Percentiles rank a stretch among this genome's conserved stretches.
Conservation (phyloP, 2,329 filamentous ascomycete species). For the Epicoccum sorghinum region DNA sequence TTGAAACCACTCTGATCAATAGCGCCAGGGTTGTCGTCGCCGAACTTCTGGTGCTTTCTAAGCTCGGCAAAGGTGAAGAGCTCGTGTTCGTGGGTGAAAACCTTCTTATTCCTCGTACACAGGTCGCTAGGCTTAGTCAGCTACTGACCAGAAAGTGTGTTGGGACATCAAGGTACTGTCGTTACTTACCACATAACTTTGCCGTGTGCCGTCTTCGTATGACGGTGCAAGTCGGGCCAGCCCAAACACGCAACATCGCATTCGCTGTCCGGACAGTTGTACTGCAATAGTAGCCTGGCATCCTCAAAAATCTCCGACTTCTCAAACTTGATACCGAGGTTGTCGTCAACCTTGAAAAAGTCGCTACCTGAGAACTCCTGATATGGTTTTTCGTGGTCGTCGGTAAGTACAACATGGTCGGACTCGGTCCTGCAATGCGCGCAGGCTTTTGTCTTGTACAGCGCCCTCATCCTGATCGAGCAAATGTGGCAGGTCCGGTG, state of each 20-base stretch:
- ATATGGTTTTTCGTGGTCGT: constrained; percentile 79
- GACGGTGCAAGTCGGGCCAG: constrained; percentile 78
- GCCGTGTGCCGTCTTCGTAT: constrained; percentile 81
- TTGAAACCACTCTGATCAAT: constrained; percentile 94
- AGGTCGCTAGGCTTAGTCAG: constrained; percentile 65
- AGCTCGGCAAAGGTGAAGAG: constrained; percentile 83
- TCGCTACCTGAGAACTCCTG: constrained; percentile 79
- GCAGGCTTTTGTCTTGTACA: constrained; percentile 96
- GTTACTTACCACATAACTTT: constrained; percentile 77
- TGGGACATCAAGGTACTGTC: constrained; percentile 8
- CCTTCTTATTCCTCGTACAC: constrained; percentile 93
- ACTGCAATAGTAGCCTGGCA: constrained; percentile 83
- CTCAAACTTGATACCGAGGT: constrained; percentile 90
- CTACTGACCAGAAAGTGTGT: not conserved
- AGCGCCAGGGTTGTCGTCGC: constrained; percentile 88
- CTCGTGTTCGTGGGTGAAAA: constrained; percentile 97
- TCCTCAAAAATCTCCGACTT: constrained; percentile 89
- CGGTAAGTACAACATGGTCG: constrained; percentile 88
- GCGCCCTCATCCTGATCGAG: constrained; percentile 82
- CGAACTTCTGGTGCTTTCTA: constrained; percentile 84
- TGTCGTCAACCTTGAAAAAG: constrained; percentile 79
- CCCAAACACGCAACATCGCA: constrained; percentile 86
- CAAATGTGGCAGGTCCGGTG: constrained; percentile 98
- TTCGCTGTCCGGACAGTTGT: constrained; percentile 87
- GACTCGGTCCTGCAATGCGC: constrained; percentile 89